Percentiles rank a stretch among this genome's conserved stretches.
Conservation (phyloP, 2,329 filamentous ascomycete species). For the Teratosphaeria viscida region DNA sequence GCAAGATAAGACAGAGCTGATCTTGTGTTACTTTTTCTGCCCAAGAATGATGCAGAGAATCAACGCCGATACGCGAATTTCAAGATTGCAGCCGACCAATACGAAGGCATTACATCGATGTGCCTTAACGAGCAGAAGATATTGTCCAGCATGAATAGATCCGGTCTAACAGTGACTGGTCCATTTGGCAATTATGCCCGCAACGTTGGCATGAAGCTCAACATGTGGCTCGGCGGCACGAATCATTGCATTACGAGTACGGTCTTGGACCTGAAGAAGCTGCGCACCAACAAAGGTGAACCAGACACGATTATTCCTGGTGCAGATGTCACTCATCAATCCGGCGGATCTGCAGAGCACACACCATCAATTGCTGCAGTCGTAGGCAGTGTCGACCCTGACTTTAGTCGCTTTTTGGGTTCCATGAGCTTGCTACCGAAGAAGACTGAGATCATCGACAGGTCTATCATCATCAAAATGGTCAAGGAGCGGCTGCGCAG, state of each 20-base stretch:
- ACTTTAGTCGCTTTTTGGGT: slow-evolving; percentile 25
- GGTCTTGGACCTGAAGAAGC: slow-evolving; percentile 12
- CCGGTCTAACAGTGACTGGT: no score
- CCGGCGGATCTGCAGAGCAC: slow-evolving; percentile 9
- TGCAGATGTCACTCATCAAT: slow-evolving; percentile 35
- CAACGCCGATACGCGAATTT: no score
- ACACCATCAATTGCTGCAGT: slow-evolving; percentile 32
- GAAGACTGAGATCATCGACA: slow-evolving; percentile 19
- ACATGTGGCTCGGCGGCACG: neutral
- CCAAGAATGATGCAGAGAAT: no score
- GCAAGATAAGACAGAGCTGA: no score
- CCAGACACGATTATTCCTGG: slow-evolving; percentile 31
- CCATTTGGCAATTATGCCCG: neutral
- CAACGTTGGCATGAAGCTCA: slow-evolving; percentile 3
- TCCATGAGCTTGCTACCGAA: slow-evolving; percentile 26
- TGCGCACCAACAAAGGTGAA: neutral
- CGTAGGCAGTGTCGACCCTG: slow-evolving; percentile 29
- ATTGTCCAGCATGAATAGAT: no score
- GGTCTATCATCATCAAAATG: slow-evolving; percentile 18
- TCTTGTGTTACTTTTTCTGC: no score
- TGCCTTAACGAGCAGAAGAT: no score
- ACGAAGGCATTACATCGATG: no score
- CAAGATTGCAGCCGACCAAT: no score
- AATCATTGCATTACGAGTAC: neutral
- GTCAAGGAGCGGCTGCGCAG: slow-evolving; percentile 17